Evolutionary conservation across 2,329 filamentous ascomycete genomes (phyloP).

Genomic region (Chalaropsis ovoidea): DNA sequence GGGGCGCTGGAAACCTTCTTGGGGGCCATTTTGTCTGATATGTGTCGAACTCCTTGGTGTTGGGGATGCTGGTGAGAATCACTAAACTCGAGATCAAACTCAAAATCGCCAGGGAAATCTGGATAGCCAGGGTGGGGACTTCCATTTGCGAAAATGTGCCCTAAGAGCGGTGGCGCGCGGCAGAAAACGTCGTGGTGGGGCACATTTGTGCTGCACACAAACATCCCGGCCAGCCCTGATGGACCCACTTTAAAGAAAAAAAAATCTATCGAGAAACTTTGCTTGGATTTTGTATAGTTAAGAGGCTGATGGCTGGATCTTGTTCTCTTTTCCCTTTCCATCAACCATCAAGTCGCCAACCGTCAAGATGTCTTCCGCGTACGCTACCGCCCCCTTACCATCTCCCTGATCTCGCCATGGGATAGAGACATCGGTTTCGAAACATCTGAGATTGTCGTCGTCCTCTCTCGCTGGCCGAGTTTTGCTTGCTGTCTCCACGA

Average conservation of each 20-base stretch:
- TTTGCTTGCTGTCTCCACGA: conserved; percentile 8
- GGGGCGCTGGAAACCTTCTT: conserved; percentile 77
- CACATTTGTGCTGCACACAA: conserved; percentile 24
- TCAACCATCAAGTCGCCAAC: conserved; percentile 25
- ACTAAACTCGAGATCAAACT: conserved; percentile 19
- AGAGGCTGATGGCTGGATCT: neutral
- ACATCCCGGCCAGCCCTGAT: conserved; percentile 23
- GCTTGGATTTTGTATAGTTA: conserved; percentile 16
- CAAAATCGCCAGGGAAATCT: conserved; percentile 23
- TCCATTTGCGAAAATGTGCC: conserved; percentile 18
- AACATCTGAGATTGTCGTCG: conserved; percentile 60
- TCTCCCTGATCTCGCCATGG: conserved; percentile 30
- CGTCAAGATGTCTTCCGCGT: conserved; percentile 46
- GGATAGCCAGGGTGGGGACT: conserved; percentile 18
- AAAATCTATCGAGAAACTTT: conserved; percentile 13
- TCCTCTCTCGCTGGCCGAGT: conserved; percentile 65
- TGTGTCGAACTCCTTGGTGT: conserved; percentile 27
- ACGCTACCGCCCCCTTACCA: conserved; percentile 33
- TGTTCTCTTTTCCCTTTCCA: conserved; percentile 21
- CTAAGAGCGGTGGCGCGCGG: conserved; percentile 33
- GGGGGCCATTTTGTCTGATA: conserved; percentile 68
- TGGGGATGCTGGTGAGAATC: conserved; percentile 25
- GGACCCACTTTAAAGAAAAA: conserved; percentile 18
- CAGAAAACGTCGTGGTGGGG: conserved; percentile 30
- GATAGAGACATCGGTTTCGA: conserved; percentile 21